These are phyloP conservation scores for Lactifluus piperatus DNA, from an alignment of 768 basidiomycete species.

Conservation along the genomic window DNA sequence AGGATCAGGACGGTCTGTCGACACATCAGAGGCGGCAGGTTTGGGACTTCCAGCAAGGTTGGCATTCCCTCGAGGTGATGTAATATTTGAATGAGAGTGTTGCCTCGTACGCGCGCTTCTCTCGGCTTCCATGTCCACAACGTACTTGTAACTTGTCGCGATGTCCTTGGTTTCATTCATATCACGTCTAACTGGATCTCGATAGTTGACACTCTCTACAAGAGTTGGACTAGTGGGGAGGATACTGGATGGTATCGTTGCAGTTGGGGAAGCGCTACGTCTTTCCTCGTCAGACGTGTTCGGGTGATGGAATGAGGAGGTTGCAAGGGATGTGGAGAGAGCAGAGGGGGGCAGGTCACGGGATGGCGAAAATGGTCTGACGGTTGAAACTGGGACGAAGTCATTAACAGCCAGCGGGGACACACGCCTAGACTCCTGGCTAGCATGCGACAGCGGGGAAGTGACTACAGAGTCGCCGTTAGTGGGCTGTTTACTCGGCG, in stretches of 20 bases:
- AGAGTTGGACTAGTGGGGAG: slow-evolving; percentile 9
- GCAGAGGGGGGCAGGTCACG: slow-evolving; percentile 39
- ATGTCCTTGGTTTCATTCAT: slow-evolving; percentile 40
- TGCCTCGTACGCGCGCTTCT: slow-evolving; percentile 8
- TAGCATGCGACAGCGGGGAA: neutral
- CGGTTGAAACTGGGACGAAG: slow-evolving; percentile 44
- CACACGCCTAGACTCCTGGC: neutral
- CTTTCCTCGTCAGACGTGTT: slow-evolving; percentile 26
- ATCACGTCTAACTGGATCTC: slow-evolving; percentile 36
- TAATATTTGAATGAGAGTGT: slow-evolving; percentile 9
- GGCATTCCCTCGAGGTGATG: slow-evolving; percentile 1
- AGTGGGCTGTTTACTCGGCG: slow-evolving; percentile 7
- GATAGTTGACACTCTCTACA: slow-evolving; percentile 12
- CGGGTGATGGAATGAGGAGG: slow-evolving; percentile 48
- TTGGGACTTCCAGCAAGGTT: slow-evolving; percentile 15
- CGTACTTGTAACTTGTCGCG: slow-evolving; percentile 40
- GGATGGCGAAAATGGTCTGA: slow-evolving; percentile 33
- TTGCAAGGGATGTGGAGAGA: slow-evolving; percentile 62
- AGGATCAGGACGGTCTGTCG: neutral
- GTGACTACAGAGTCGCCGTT: neutral
- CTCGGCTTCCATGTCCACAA: slow-evolving; percentile 36
- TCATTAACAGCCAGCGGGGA: slow-evolving; percentile 37
- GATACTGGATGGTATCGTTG: slow-evolving; percentile 5
- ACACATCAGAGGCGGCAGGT: neutral
- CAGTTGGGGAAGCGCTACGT: slow-evolving; percentile 14